phyloP scores from a whole-genome alignment of 108 stramenopile species.

The Nannochloropsis gaditana region DNA sequence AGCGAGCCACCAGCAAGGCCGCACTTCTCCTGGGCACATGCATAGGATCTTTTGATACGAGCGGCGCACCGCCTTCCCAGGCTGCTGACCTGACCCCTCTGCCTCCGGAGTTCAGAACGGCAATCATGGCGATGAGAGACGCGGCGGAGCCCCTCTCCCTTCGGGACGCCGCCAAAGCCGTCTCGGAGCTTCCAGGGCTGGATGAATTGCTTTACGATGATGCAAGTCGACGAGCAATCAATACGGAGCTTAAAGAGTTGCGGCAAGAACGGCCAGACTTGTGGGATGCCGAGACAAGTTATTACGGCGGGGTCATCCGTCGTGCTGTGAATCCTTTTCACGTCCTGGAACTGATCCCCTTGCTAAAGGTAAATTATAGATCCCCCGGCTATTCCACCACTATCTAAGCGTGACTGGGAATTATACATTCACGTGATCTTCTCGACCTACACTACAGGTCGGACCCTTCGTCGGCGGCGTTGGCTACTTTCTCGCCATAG shows the following conservation, averaged over 20 bases:
- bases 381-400: not conserved
- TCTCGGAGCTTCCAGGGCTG: not conserved
- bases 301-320: not conserved
- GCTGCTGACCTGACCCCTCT: conserved; percentile 10
- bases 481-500: conserved; percentile 4
- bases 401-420: not conserved
- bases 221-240: not conserved
- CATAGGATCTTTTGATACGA: not conserved
- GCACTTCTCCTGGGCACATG: not conserved
- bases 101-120: conserved; percentile 11
- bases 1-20: not conserved
- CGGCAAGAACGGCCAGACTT: not conserved
- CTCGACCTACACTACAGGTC: not conserved
- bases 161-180: not conserved
- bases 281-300: conserved; percentile 19
- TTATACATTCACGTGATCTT: not conserved
- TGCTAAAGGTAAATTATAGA: not conserved
- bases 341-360: conserved; percentile 1
- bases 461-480: conserved; percentile 8
- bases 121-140: not conserved
- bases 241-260: not conserved
- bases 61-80: not conserved
- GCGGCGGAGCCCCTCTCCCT: not conserved
- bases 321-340: conserved; percentile 1
- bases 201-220: not conserved